Conservation (phyloP, 768 basidiomycete species). For the Phanerodontia chrysosporium region DNA sequence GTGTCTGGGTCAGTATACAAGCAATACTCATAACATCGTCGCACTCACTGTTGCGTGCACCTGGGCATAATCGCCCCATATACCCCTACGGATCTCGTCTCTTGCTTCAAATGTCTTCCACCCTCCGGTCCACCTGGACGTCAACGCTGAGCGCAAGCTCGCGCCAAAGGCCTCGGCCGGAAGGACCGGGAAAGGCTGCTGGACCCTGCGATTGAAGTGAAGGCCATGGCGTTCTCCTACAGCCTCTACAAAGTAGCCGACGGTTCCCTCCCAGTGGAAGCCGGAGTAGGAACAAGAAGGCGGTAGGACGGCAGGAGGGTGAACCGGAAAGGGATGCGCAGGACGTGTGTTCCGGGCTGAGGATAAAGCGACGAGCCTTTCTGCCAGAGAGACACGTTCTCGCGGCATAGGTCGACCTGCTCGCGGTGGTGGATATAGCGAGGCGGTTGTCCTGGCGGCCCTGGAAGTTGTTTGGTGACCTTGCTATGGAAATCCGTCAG, state of each 20-base stretch:
- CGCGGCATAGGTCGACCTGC: slow-evolving; percentile 11
- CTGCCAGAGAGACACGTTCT: slow-evolving; percentile 16
- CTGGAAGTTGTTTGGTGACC: background rate
- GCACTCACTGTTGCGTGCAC: slow-evolving; percentile 15
- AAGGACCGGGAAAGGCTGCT: slow-evolving; percentile 14
- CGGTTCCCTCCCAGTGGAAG: slow-evolving; percentile 8
- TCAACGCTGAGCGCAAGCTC: slow-evolving; percentile 5
- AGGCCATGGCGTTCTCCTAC: slow-evolving; percentile 17
- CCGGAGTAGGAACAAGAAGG: slow-evolving; percentile 18
- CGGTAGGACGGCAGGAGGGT: slow-evolving; percentile 13
- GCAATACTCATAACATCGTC: background rate
- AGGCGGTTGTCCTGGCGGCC: background rate
- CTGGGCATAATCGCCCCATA: slow-evolving; percentile 17
- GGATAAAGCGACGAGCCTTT: slow-evolving; percentile 8
- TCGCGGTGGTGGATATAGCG: background rate
- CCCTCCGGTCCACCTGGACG: slow-evolving; percentile 13
- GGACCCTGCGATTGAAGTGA: slow-evolving; percentile 13
- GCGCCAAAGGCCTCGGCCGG: slow-evolving; percentile 13
- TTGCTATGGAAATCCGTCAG: background rate
- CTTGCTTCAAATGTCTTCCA: slow-evolving; percentile 13
- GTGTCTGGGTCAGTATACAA: background rate
- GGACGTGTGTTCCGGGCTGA: slow-evolving; percentile 9
- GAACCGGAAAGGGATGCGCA: slow-evolving; percentile 20
- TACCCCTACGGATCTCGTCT: slow-evolving; percentile 14
- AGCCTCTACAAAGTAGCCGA: slow-evolving; percentile 20